Base-by-base conservation (phyloP, 495 filamentous ascomycete species). In the Tuber borchii region DNA sequence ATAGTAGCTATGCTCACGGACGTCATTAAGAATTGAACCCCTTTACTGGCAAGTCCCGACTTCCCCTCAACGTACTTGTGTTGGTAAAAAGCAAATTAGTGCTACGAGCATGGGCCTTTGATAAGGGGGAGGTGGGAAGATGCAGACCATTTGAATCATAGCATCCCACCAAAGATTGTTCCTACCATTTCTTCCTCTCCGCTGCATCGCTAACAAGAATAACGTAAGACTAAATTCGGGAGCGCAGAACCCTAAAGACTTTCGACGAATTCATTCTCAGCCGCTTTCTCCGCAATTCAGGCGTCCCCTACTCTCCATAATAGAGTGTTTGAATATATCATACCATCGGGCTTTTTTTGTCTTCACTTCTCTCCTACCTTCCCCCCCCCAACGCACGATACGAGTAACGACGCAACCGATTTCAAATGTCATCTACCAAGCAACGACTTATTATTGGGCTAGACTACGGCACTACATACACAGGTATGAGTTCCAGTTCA, bases 271-370 rank as follows among this genome's bases (percentile, higher is more conserved):
- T 61, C 51, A 61, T 31, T 12, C 22, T 61, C 51, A 61, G 9
- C 51, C 51, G n/a, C 51, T 61, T 31, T 61, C 51, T 31, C 51
- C 51, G 51, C 51, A 61, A 61, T 61, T 61, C 51, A 61, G 51
- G 51, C 51, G 26, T 31, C 51, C 51, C 51, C 9, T 61, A 31
- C n/a, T 61, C 51, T 61, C 51, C 51, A 61, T n/a, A 51, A 51
- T n/a, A 51, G 9, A n/a, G 48, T n/a, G 48, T 51, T 51, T 51
- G 48, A 7, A 8, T 9, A 51, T 61, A 61, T 61, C 51, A 31
- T 61, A 61, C n/a, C 51, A 31, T 61, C 51, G 1, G n/a, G 31
- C n/a, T 61, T 9, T 61, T 26, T 26, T 31, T 61, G 10, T 31
- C 51, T 31, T 61, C 16, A 31, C 51, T 61, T 31, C 10, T 61